Percentiles rank a stretch among this genome's conserved stretches.
Evolutionary conservation across 805 yeast species (phyloP).

Genomic region (Pichia exigua): DNA sequence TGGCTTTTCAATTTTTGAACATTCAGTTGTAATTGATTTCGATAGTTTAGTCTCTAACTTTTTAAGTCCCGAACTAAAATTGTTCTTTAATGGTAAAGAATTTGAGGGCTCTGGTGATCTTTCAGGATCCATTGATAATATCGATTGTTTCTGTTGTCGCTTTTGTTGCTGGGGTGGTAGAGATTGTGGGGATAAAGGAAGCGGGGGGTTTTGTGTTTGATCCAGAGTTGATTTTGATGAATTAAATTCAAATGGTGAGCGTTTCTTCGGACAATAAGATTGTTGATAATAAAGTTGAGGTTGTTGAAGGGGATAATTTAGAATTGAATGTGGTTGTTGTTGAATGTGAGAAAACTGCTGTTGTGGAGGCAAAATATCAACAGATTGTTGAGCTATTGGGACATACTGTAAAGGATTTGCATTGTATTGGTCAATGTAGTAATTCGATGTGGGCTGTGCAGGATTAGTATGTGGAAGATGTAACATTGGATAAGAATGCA

Average conservation of each 20-base stretch:
- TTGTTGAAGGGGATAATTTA: neutral
- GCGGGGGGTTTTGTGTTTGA: neutral
- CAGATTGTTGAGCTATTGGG: neutral
- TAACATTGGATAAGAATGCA: neutral
- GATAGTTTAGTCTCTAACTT: neutral
- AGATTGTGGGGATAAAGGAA: neutral
- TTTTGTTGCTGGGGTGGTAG: neutral
- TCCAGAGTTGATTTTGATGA: neutral
- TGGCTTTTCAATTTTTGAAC: neutral
- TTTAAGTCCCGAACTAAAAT: neutral
- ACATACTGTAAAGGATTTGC: neutral
- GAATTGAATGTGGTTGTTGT: neutral
- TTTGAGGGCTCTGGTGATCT: neutral
- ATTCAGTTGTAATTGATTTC: neutral
- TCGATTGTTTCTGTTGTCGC: neutral
- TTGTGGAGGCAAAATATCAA: neutral
- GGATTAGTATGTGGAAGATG: neutral
- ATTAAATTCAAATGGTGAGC: too few relatives aligned
- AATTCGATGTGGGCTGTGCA: neutral
- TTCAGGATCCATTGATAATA: neutral
- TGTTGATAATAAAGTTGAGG: neutral
- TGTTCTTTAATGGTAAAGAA: neutral
- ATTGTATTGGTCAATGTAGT: neutral
- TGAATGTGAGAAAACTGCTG: neutral
- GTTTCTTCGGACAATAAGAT: neutral